Conservation (phyloP, 148 eudicot genomes). For the Cornus florida region DNA sequence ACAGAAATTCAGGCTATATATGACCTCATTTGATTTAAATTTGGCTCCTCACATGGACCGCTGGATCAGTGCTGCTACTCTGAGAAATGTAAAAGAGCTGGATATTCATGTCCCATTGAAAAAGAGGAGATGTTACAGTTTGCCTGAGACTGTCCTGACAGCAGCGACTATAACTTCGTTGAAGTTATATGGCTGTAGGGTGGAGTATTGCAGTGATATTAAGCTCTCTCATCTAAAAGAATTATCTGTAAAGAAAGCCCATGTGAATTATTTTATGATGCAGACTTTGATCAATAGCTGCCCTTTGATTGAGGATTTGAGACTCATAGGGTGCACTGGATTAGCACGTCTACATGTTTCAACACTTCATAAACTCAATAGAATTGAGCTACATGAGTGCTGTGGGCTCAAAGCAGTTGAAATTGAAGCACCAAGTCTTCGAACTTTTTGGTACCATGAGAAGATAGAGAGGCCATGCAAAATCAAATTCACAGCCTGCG, state of each 20-base stretch:
- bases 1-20: conserved; percentile 33
- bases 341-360: conserved; percentile 19
- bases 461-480: conserved; percentile 6
- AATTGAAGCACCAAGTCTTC: conserved; percentile 28
- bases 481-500: conserved; percentile 21
- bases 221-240: conserved; percentile 28
- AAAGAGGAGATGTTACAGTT: background rate
- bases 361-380: conserved; percentile 24
- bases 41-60: conserved; percentile 11
- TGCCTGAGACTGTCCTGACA: conserved; percentile 26
- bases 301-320: conserved; percentile 40
- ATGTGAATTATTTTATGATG: conserved; percentile 14
- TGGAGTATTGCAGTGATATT: conserved; percentile 4
- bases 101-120: conserved; percentile 21
- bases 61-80: conserved; percentile 27
- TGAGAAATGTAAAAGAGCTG: conserved; percentile 35
- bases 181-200: conserved; percentile 28
- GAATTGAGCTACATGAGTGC: conserved; percentile 39
- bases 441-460: conserved; percentile 29
- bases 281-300: conserved; percentile 26
- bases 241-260: conserved; percentile 29
- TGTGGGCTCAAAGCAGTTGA: conserved; percentile 11
- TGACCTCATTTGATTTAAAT: conserved; percentile 6
- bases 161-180: conserved; percentile 26
- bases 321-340: conserved; percentile 23